These are phyloP conservation scores for Spizellomyces sp. DNA, from an alignment of 192 early-diverging fungal genomes.

Conservation along the genomic window DNA sequence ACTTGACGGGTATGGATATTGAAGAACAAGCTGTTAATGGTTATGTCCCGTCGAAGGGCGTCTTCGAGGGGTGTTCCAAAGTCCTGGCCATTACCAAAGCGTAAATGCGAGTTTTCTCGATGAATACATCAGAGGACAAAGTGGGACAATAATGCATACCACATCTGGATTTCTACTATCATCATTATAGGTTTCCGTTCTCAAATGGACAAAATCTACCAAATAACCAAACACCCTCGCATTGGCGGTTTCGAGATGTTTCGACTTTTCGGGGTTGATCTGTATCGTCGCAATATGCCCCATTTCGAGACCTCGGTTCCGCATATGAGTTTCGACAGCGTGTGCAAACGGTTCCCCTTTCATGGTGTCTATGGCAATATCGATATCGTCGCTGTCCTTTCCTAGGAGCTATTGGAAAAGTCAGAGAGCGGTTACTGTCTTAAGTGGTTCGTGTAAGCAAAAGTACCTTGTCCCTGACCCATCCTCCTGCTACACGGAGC, in stretches of 20 bases:
- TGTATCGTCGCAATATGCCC: slow-evolving; percentile 79
- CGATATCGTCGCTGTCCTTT: slow-evolving; percentile 83
- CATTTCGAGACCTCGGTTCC: slow-evolving; percentile 21
- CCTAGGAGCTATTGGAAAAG: too few relatives aligned
- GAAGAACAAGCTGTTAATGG: slow-evolving; percentile 97
- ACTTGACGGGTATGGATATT: slow-evolving; percentile 86
- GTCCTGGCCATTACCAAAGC: too few relatives aligned
- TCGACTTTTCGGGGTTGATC: slow-evolving; percentile 91
- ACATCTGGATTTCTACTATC: slow-evolving; percentile 77
- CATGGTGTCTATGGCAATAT: slow-evolving; percentile 92
- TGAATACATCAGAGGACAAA: slow-evolving; percentile 46
- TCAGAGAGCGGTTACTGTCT: slow-evolving; percentile 37
- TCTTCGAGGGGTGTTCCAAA: slow-evolving; percentile 93
- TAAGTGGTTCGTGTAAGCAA: background rate
- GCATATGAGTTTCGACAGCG: slow-evolving; percentile 68
- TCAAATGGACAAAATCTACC: slow-evolving; percentile 95
- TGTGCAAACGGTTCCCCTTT: slow-evolving; percentile 90
- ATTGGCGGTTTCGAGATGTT: slow-evolving; percentile 98
- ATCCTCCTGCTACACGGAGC: slow-evolving; percentile 94
- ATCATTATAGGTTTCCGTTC: slow-evolving; percentile 87
- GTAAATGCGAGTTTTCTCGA: background rate
- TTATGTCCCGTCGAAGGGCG: slow-evolving; percentile 92
- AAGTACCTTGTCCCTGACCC: slow-evolving; percentile 98
- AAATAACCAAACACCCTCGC: slow-evolving; percentile 73
- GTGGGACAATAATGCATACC: too few relatives aligned